Evolutionary conservation across 768 basidiomycete genomes (phyloP), one percentile per base, ranked within the genome.

Genomic region (Tricholoma matsutake): DNA sequence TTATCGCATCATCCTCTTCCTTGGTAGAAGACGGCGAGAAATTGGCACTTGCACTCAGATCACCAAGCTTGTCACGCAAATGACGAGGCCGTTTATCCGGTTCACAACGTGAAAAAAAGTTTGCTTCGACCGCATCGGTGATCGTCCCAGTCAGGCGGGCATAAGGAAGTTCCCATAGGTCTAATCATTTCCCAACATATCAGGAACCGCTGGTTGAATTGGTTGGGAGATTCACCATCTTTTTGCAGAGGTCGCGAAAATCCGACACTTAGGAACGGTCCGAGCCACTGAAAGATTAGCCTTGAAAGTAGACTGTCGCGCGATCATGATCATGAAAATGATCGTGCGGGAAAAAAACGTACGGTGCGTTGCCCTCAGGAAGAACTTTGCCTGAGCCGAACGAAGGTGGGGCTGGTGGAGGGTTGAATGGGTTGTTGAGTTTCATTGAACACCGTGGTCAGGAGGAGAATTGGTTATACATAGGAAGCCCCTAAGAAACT

Each of bases 191-290:
- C 28, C 29, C 10, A 35, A 52, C 4, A 16, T 61, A 2, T 18
- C 56, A 57, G 22, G 14, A 22, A 14, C n/a, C 31, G 28, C n/a
- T 25, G 16, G 25, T 18, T 18, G 8, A 34, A 8, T 9, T 7
- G 29, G 8, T 16, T 25, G 31, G 14, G 25, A 37, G 60, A 60
- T 68, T 6, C 56, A 80, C 83, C 83, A 58, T 82, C 76, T 64
- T 78, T 75, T 67, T 82, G 70, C n/a, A 84, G 61, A 2, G 83
- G 83, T 37, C 83, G 70, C 8, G 80, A 76, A 61, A 75, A 84
- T 25, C 83, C 83, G 32, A 83, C 82, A 18, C 67, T 63, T 7
- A 85, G 67, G 51, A 85, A 72, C 7, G 82, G 77, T 35, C 69
- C 74, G 6, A 85, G 68, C 83, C 83, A 83, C 20, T 73, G 70